A percentile compares a stretch with the other conserved stretches of the same genome.
phyloP scores from a whole-genome alignment of 176 grass and related monocot genomes.

The Eremochloa ophiuroides region DNA sequence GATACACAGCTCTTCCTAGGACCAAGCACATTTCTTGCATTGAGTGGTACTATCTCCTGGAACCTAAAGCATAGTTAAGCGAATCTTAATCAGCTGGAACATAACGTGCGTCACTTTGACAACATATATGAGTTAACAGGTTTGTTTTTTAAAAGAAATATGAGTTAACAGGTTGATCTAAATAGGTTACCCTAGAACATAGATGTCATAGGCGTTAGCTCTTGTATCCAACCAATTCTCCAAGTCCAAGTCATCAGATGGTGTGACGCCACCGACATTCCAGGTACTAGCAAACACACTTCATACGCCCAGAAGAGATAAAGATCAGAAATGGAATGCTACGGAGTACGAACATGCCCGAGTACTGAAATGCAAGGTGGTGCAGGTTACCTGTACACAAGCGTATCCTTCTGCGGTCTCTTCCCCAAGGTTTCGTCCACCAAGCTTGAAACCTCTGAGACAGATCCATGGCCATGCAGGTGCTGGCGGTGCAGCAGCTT shows the following conservation, averaged over 20 bases:
- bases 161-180: neutral
- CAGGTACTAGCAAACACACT: slow-evolving; percentile 88
- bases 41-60: slow-evolving; percentile 92
- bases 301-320: slow-evolving; percentile 2
- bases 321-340: slow-evolving; percentile 16
- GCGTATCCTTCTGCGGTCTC: slow-evolving; percentile 34
- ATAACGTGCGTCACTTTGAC: neutral
- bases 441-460: slow-evolving; percentile 48
- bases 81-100: slow-evolving; percentile 12
- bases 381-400: slow-evolving; percentile 70
- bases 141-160: neutral
- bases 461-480: slow-evolving; percentile 27
- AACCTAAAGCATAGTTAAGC: slow-evolving; percentile 55
- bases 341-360: slow-evolving; percentile 15
- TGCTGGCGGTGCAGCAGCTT: slow-evolving; percentile 56
- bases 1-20: slow-evolving; percentile 61
- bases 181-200: slow-evolving; percentile 76
- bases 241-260: slow-evolving; percentile 69
- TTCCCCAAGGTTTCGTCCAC: slow-evolving; percentile 47
- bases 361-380: slow-evolving; percentile 5
- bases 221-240: slow-evolving; percentile 78
- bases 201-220: slow-evolving; percentile 68
- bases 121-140: neutral
- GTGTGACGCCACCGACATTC: slow-evolving; percentile 76
- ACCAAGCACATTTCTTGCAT: slow-evolving; percentile 79